Base-by-base conservation (phyloP, 257 asterid species). In the Fraxinus anomala region DNA sequence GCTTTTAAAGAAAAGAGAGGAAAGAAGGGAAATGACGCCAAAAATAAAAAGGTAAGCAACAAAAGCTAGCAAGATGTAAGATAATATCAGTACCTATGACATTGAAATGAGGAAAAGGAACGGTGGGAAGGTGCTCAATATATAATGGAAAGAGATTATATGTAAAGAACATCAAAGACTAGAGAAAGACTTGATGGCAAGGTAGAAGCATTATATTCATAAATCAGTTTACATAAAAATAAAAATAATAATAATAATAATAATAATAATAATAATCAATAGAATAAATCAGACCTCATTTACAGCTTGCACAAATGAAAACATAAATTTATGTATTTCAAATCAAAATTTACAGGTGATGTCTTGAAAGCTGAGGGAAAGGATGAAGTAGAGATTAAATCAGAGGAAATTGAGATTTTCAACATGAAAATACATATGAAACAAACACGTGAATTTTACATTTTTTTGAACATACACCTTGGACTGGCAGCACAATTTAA, bases 391-490 rank as follows among this genome's bases (percentile, higher is more conserved):
- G 70, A 36, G 16, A 40, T 40, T 39, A 36, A 5, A 5, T 13
- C 19, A 67, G 24, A 67, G 68, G 76, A 76, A 39, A 68, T 68
- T 19, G 61, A 51, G 80, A 66, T 56, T 8, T 28, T 66, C 47
- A 70, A 54, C n/a, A 71, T 68, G 54, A 31, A 14, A 73, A 40
- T 8, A 74, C 33, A 11, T 31, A 31, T 36, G 3, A 24, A 72
- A 56, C 72, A 67, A 75, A 23, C 63, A 69, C 10, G 3, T 47
- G 77, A 23, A 72, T 44, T 61, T 54, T 49, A 44, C 24, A 40
- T 70, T 33, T 44, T 39, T n/a, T 44, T 28, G 21, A 6, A 68
- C 49, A 68, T 44, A 61, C 82, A 73, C 51, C 83, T 73, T 54
- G 75, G 77, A 73, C 44, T 37, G 63, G n/a, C 31, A 28, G 21